phyloP scores from a whole-genome alignment of 2,329 filamentous ascomycete species.

The Microcera coccophila region DNA sequence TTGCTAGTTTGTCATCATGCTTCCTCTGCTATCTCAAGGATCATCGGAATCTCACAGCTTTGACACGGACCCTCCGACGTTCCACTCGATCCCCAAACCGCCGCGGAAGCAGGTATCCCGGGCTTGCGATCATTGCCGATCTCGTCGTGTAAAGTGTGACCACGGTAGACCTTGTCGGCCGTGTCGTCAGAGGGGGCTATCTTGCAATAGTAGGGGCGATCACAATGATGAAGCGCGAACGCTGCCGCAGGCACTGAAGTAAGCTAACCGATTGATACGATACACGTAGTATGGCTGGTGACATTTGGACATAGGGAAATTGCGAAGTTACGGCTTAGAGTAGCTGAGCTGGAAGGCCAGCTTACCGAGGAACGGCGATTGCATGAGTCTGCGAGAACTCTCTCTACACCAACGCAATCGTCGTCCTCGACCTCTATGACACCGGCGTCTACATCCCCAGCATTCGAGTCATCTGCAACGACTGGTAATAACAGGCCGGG shows the following conservation, averaged over 20 bases:
- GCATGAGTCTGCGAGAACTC: background rate
- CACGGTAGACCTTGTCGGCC: conserved; percentile 15
- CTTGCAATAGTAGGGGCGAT: conserved; percentile 12
- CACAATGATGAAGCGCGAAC: conserved; percentile 12
- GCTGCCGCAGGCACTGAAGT: conserved; percentile 15
- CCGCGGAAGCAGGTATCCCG: conserved; percentile 20
- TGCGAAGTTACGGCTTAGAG: conserved; percentile 30
- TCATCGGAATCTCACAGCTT: conserved; percentile 8
- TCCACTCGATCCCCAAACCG: conserved; percentile 1
- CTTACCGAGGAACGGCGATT: conserved; percentile 1
- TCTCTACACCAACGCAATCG: conserved; percentile 11
- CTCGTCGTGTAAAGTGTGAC: conserved; percentile 21
- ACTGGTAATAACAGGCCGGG: conserved; percentile 15
- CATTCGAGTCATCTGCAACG: conserved; percentile 23
- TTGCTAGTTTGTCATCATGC: background rate
- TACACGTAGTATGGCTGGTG: too few species aligned
- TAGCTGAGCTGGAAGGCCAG: conserved; percentile 30
- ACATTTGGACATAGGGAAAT: conserved; percentile 29
- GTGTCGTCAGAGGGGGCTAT: conserved; percentile 11
- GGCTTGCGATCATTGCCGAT: conserved; percentile 21
- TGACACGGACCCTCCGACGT: background rate
- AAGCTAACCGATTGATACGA: background rate
- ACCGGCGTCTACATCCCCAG: background rate
- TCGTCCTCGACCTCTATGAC: background rate
- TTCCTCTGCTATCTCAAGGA: conserved; percentile 10